Evolutionary conservation across 1,284 basidiomycete species (phyloP), one percentile per base, ranked within the genome.

Genomic region (Anthracocystis setariae): DNA sequence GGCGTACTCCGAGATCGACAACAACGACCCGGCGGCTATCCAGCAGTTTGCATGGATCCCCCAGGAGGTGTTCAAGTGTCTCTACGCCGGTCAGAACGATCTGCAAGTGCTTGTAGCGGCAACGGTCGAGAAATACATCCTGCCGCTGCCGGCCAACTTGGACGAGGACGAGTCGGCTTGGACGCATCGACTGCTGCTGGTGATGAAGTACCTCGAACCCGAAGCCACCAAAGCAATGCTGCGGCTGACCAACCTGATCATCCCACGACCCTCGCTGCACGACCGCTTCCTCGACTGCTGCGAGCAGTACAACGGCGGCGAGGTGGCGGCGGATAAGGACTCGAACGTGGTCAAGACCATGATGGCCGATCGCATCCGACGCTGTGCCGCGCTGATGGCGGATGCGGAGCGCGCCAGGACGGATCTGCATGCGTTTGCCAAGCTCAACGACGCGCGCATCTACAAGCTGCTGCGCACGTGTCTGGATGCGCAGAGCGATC

Each of bases 31-130:
- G 0, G 85, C 87, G 0, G 92, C 93, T 0, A 86, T 90, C 18
- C 82, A 86, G 20, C 92, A 95, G 53, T 97, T 98, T 79, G 89
- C 88, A 0, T 99, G 96, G 96, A 98, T 99, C 64, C 94, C 96
- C 0, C 87, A 90, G 32, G 86, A 87, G 39, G 85, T 98, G 27
- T 73, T 86, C 92, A 39, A 86, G 85, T 57, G 87, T 33, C 51
- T 65, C 23, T 76, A 66, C 33, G 57, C 60, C 20, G 68, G 64
- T 15, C 37, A 45, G 33, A 79, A 87, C 1, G 88, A 89, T 0
- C 23, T 74, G 7, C 89, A 91, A 74, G 86, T 89, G 65, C 52
- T 63, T 9, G 70, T 81, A 3, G 61, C 69, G 0, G 53, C 56
- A 0, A 86, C 89, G 4, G 78, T 96, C 24, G 88, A 88, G 27